A percentile compares a stretch with the other conserved stretches of the same genome.
Evolutionary conservation across 345 rosid genomes (phyloP).

Genomic region (Eucalyptus regnans): DNA sequence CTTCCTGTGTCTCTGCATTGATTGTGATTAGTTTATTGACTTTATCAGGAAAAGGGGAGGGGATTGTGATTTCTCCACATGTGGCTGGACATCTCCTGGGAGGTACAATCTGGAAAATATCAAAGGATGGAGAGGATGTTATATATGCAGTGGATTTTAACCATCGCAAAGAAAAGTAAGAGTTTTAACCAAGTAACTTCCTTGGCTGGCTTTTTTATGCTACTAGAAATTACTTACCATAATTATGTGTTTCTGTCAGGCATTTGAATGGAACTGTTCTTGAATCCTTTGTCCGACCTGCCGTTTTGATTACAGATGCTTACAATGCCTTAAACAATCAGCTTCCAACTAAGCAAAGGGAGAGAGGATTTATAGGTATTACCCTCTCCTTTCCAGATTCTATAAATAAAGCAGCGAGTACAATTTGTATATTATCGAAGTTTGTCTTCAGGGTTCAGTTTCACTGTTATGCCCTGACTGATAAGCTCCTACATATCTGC

Average conservation of each 20-base stretch:
- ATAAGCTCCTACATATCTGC: neutral
- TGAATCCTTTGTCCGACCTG: slow-evolving; percentile 88
- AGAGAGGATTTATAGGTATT: slow-evolving; percentile 65
- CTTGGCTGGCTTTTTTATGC: neutral
- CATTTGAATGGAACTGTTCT: slow-evolving; percentile 95
- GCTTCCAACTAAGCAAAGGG: slow-evolving; percentile 76
- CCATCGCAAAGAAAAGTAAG: slow-evolving; percentile 89
- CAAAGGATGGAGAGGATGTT: slow-evolving; percentile 97
- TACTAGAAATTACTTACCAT: neutral
- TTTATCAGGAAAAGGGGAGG: slow-evolving; percentile 86
- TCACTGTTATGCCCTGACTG: neutral
- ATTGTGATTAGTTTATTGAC: neutral
- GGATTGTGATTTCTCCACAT: slow-evolving; percentile 93
- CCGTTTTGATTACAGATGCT: slow-evolving; percentile 93
- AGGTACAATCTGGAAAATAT: slow-evolving; percentile 93
- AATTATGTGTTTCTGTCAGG: slow-evolving; percentile 33
- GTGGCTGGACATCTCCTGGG: slow-evolving; percentile 96
- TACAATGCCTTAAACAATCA: slow-evolving; percentile 83
- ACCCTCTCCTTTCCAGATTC: neutral
- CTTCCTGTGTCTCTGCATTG: neutral
- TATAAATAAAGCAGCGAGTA: neutral
- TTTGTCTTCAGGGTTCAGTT: neutral
- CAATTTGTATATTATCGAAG: neutral
- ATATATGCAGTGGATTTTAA: slow-evolving; percentile 96
- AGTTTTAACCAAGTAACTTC: slow-evolving; percentile 1